Evolutionary conservation across 108 stramenopile species (phyloP).

Genomic region (Thalassiosira profunda): DNA sequence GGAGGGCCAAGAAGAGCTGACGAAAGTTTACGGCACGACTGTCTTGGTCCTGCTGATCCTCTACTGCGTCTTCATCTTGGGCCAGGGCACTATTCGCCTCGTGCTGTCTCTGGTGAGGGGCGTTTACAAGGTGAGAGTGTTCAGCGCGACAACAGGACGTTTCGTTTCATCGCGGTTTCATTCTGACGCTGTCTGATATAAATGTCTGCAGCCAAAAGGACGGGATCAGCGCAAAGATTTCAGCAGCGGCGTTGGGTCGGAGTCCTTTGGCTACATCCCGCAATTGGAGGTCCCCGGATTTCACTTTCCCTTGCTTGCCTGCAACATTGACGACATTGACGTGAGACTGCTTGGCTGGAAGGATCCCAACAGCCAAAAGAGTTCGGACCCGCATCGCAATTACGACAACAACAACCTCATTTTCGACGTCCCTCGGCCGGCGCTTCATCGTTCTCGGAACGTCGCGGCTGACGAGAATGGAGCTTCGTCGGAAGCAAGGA

Average conservation of each 20-base stretch:
- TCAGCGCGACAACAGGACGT: neutral
- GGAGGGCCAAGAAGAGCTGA: constrained; percentile 40
- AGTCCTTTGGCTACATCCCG: constrained; percentile 64
- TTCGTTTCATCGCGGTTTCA: neutral
- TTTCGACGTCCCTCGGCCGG: constrained; percentile 64
- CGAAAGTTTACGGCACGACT: constrained; percentile 59
- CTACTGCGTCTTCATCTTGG: constrained; percentile 51
- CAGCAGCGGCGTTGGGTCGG: constrained; percentile 58
- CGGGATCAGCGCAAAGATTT: constrained; percentile 72
- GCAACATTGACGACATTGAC: constrained; percentile 69
- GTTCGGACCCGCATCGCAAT: constrained; percentile 6
- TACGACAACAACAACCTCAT: constrained; percentile 78
- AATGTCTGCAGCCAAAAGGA: constrained; percentile 42
- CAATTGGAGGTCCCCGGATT: constrained; percentile 48
- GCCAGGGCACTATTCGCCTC: constrained; percentile 14
- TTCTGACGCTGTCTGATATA: neutral
- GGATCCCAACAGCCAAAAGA: constrained; percentile 33
- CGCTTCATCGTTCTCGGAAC: constrained; percentile 30
- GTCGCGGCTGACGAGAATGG: neutral
- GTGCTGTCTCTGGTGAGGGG: constrained; percentile 47
- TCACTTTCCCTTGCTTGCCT: constrained; percentile 72
- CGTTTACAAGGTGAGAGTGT: constrained; percentile 45
- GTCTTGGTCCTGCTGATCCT: constrained; percentile 39
- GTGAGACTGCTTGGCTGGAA: constrained; percentile 73
- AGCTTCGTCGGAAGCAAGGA: neutral